Evolutionary conservation across 768 basidiomycete genomes (phyloP), one percentile per base, ranked within the genome.

Genomic region (Coprinellus aureogranulatus): DNA sequence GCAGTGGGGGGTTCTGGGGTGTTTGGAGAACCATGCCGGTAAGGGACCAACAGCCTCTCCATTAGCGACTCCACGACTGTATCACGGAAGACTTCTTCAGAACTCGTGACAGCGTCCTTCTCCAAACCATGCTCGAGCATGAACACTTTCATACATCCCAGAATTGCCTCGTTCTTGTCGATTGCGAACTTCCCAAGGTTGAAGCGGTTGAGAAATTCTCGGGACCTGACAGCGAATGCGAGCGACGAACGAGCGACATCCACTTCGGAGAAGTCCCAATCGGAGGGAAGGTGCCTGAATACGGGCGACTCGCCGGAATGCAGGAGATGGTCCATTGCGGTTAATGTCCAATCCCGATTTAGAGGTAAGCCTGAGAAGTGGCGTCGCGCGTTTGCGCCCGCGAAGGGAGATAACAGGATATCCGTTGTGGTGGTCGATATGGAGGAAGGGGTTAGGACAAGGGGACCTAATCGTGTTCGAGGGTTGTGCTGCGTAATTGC

Each of bases 111-210:
- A 27, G 26, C 6, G 55, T 79, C 76, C 14, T 71, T 74, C 52
- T 82, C 74, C 62, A 91, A 87, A 1, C 83, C 92, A 67, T 96
- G 91, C 69, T 98, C 95, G 27, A 98, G 83, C 94, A 97, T 95
- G 72, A 93, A 94, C 16, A 97, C 84, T 62, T 91, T 92, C 92
- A 97, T 95, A 61, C 93, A 89, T 20, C 80, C 82, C 63, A 94
- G 88, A 4, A 89, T 76, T 1, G 80, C 72, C 60, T 88, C 83
- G 52, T 84, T 83, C 44, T 81, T 75, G 18, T 70, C 75, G 65
- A 86, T 68, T 8, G 75, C 69, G 57, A 82, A 80, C 23, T 64
- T 59, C 1, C 54, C 60, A 34, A 85, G 70, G 1, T 76, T 75
- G 64, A 79, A 78, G 10, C 65, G 66, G 16, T 65, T 60, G 30